A percentile compares a stretch with the other conserved stretches of the same genome.
Conservation (phyloP, 805 yeast species). For the Jamesozyma gamospora region DNA sequence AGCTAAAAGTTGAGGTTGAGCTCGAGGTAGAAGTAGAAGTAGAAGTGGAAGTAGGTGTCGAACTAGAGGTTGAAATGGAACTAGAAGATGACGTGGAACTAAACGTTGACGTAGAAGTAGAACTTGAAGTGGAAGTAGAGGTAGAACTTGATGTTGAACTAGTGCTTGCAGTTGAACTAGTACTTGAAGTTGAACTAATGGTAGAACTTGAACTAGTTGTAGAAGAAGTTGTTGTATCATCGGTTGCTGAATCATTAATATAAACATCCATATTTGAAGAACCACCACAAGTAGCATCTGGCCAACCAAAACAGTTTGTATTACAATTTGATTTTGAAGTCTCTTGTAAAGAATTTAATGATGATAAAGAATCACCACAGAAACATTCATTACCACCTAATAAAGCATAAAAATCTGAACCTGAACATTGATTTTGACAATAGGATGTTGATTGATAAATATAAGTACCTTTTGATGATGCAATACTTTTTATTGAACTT, state of each 20-base stretch:
- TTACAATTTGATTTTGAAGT: constrained; percentile 37
- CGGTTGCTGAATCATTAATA: constrained; percentile 23
- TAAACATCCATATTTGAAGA: constrained; percentile 39
- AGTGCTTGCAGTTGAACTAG: neutral
- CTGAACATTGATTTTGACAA: constrained; percentile 46
- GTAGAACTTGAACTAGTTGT: neutral
- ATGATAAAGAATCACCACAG: constrained; percentile 43
- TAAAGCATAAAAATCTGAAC: constrained; percentile 41
- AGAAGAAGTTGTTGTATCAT: neutral
- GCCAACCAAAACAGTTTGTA: constrained; percentile 51
- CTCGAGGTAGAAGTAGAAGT: neutral
- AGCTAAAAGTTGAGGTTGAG: neutral
- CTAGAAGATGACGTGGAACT: neutral
- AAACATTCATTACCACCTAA: constrained; percentile 49
- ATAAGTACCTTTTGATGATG: constrained; percentile 37
- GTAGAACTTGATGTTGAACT: neutral
- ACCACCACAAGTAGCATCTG: constrained; percentile 56
- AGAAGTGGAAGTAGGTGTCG: neutral
- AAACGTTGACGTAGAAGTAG: neutral
- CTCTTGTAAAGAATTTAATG: constrained; percentile 33
- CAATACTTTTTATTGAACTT: constrained; percentile 15
- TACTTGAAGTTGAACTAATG: neutral
- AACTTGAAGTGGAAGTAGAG: neutral
- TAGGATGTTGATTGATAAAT: constrained; percentile 49
- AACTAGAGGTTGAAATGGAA: neutral